A percentile compares a stretch with the other conserved stretches of the same genome.
phyloP scores from a whole-genome alignment of 768 basidiomycete genomes.

The Boletus subcaerulescens region DNA sequence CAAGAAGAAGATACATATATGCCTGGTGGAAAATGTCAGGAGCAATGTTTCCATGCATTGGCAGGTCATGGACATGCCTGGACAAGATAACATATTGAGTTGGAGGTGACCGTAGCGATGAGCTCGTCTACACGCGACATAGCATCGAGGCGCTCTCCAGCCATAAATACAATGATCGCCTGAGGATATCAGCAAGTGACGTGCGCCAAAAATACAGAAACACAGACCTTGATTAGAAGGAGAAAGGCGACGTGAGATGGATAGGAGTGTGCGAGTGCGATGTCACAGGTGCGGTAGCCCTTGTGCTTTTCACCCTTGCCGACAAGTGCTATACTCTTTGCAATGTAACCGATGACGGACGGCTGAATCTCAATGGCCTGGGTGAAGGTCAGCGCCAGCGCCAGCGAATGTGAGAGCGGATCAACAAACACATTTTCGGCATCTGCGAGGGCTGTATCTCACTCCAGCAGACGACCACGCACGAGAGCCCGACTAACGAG shows the following conservation, averaged over 20 bases:
- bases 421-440: not conserved
- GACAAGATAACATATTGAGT: not conserved
- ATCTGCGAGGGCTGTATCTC: not conserved
- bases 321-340: too few relatives aligned
- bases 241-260: not conserved
- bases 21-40: not conserved
- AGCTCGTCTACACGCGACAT: not conserved
- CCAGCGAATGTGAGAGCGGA: not conserved
- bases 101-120: not conserved
- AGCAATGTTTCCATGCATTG: not conserved
- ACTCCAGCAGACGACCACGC: not conserved
- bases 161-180: slow-evolving; percentile 3
- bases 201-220: not conserved
- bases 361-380: not conserved
- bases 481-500: slow-evolving; percentile 4
- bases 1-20: slow-evolving; percentile 8
- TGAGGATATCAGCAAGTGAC: not conserved
- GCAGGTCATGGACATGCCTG: not conserved
- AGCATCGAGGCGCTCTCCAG: not conserved
- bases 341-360: not conserved
- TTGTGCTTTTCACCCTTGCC: not conserved
- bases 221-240: not conserved
- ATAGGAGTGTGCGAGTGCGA: not conserved
- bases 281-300: not conserved
- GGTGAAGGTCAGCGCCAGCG: not conserved